Evolutionary conservation across 2,329 filamentous ascomycete species (phyloP).

Genomic region (Pseudocercospora fuligena): DNA sequence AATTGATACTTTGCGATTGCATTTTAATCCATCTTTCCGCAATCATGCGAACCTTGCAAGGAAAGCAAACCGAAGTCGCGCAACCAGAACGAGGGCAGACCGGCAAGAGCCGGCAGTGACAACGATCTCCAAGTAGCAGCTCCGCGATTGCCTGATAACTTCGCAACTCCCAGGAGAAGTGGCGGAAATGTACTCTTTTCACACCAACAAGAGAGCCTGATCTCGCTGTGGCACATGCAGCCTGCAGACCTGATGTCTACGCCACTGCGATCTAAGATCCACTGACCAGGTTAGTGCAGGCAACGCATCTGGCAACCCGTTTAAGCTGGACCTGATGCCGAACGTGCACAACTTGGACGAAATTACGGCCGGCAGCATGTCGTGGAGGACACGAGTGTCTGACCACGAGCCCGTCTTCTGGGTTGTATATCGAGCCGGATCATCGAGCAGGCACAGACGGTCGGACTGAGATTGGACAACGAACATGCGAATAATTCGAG

Average conservation of each 20-base stretch:
- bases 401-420: too few species aligned
- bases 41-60: too few species aligned
- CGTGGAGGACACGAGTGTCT: not conserved
- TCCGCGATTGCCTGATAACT: not conserved
- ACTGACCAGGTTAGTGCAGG: not conserved
- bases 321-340: not conserved
- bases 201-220: not conserved
- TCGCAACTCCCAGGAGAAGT: not conserved
- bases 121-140: not conserved
- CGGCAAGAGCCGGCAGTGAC: not conserved
- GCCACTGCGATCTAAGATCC: not conserved
- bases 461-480: too few species aligned
- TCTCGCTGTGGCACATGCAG: conserved; percentile 1
- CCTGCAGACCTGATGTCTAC: not conserved
- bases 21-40: not conserved
- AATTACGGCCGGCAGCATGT: not conserved
- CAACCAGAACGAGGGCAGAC: not conserved
- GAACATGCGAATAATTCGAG: too few species aligned
- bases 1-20: not conserved
- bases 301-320: not conserved
- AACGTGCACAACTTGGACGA: not conserved
- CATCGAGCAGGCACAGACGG: too few species aligned
- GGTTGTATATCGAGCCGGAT: not conserved
- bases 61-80: not conserved
- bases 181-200: not conserved